phyloP scores from a whole-genome alignment of 2,329 filamentous ascomycete genomes.

The Apiospora rasikravindrae region DNA sequence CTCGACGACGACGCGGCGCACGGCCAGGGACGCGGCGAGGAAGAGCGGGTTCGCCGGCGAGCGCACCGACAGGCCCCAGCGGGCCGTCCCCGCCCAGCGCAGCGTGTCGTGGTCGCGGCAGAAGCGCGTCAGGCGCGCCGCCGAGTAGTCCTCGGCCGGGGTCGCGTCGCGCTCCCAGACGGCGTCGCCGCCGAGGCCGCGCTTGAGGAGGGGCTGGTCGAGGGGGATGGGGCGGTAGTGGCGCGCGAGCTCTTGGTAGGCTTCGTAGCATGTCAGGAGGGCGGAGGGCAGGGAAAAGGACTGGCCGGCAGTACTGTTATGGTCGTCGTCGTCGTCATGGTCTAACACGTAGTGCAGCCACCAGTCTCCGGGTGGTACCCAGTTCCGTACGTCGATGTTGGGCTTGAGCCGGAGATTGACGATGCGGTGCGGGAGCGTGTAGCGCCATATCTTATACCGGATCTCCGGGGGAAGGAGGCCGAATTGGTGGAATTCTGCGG shows the following conservation, averaged over 20 bases:
- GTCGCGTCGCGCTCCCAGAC: not conserved
- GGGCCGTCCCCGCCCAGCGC: conserved; percentile 26
- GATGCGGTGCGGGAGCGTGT: conserved; percentile 2
- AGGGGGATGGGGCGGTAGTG: conserved; percentile 15
- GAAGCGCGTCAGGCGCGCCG: conserved; percentile 23
- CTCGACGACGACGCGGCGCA: conserved; percentile 27
- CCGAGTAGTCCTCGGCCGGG: conserved; percentile 7
- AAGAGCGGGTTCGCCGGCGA: conserved; percentile 26
- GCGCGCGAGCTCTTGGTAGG: conserved; percentile 15
- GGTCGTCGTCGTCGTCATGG: not conserved
- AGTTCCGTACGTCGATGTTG: conserved; percentile 19
- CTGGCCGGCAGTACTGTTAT: not conserved
- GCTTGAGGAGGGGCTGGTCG: not conserved
- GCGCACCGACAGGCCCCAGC: conserved; percentile 22
- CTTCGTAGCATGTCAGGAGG: conserved; percentile 7
- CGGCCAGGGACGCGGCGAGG: conserved; percentile 29
- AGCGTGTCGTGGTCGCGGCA: conserved; percentile 26
- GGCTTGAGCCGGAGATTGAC: conserved; percentile 20
- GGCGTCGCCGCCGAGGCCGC: not conserved
- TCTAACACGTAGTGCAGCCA: conserved; percentile 21
- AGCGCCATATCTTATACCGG: conserved; percentile 19
- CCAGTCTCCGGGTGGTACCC: conserved; percentile 19
- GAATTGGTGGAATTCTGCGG: conserved; percentile 14
- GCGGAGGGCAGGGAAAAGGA: not conserved
- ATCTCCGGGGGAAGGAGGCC: conserved; percentile 18